These are phyloP conservation scores for Ceratocystis cubensis DNA, from an alignment of 2,329 filamentous ascomycete species.

Conservation along the genomic window DNA sequence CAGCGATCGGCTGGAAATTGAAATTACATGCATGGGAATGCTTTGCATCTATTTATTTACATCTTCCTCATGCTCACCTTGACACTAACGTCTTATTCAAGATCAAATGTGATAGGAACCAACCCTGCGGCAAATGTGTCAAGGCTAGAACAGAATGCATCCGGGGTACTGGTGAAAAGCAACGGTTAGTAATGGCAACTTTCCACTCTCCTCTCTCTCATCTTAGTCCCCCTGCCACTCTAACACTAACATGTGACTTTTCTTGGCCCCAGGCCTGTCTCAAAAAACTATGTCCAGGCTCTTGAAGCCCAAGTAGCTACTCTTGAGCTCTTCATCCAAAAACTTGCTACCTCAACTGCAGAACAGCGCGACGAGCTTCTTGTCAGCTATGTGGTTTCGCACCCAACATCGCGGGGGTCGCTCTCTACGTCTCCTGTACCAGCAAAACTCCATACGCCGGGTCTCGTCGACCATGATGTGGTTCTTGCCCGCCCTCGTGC, in stretches of 20 bases:
- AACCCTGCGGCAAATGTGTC: conserved; percentile 39
- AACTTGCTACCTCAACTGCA: conserved; percentile 32
- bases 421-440: conserved; percentile 15
- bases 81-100: conserved; percentile 25
- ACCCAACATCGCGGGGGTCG: conserved; percentile 20
- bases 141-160: conserved; percentile 32
- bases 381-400: conserved; percentile 25
- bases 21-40: too few relatives aligned
- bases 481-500: conserved; percentile 19
- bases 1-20: too few relatives aligned
- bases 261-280: conserved; percentile 30
- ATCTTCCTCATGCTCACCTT: conserved; percentile 13
- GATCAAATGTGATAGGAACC: conserved; percentile 42
- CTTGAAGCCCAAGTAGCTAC: conserved; percentile 37
- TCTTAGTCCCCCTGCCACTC: background rate
- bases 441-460: background rate
- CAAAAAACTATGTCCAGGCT: conserved; percentile 36
- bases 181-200: conserved; percentile 27
- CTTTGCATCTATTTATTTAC: background rate
- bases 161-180: conserved; percentile 33
- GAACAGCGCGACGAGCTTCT: conserved; percentile 33
- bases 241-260: background rate
- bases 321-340: conserved; percentile 35
- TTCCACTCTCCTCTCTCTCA: background rate
- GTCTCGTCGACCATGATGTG: conserved; percentile 14